Evolutionary conservation across 2,329 filamentous ascomycete species (phyloP).

Genomic region (Tolypocladium ovalisporum): DNA sequence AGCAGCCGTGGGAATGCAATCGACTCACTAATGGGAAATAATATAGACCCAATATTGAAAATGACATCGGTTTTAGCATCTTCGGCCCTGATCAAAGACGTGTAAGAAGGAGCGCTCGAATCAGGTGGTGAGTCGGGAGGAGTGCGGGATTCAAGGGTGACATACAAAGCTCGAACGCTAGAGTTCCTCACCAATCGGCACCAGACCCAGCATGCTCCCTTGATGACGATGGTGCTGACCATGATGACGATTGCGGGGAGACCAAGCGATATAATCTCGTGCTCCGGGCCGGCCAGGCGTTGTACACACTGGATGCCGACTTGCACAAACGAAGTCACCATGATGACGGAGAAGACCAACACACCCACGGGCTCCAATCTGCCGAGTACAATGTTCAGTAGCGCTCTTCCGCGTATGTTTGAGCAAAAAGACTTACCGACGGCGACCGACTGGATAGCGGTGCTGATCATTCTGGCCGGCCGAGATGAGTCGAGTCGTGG

Average conservation of each 20-base stretch:
- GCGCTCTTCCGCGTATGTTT: not conserved
- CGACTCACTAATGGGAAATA: conserved; percentile 61
- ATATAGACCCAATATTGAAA: conserved; percentile 82
- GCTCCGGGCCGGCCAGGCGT: conserved; percentile 49
- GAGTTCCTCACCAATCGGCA: conserved; percentile 79
- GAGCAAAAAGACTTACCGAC: conserved; percentile 26
- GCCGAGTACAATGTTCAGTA: conserved; percentile 8
- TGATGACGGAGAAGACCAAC: conserved; percentile 72
- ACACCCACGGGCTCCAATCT: conserved; percentile 71
- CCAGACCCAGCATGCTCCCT: conserved; percentile 76
- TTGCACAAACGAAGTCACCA: conserved; percentile 77
- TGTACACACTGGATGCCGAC: conserved; percentile 61
- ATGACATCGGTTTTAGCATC: conserved; percentile 64
- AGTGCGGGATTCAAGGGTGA: conserved; percentile 6
- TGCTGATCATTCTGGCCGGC: conserved; percentile 59
- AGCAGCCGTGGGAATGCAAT: not conserved
- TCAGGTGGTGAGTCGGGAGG: not conserved
- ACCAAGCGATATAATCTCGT: conserved; percentile 61
- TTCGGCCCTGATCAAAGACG: conserved; percentile 26
- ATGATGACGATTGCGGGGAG: conserved; percentile 69
- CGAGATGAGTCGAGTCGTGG: conserved; percentile 60
- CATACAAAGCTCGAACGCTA: conserved; percentile 66
- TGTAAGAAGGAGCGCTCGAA: not conserved
- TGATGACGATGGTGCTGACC: conserved; percentile 70
- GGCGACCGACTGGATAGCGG: conserved; percentile 66